A percentile compares a stretch with the other conserved stretches of the same genome.
Evolutionary conservation across 2,329 filamentous ascomycete genomes (phyloP).

Genomic region (Ascochyta viciae-villosae): DNA sequence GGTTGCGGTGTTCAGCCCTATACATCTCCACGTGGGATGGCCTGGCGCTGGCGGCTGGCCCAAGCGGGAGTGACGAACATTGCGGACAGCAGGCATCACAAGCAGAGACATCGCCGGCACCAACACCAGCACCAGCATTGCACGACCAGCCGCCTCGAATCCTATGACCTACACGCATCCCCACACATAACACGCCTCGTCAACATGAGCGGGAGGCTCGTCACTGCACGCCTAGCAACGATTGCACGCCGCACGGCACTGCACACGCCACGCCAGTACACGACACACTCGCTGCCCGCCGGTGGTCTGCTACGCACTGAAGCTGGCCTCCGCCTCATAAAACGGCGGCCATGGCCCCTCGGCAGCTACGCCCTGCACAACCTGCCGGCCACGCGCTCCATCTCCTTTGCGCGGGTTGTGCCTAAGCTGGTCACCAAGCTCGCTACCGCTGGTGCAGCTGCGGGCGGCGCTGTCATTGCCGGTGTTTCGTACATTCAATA

Average conservation of each 20-base stretch:
- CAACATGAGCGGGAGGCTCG: slow-evolving; percentile 74
- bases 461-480: slow-evolving; percentile 86
- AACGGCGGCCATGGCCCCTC: slow-evolving; percentile 74
- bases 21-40: slow-evolving; percentile 12
- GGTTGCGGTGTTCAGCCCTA: slow-evolving; percentile 8
- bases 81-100: slow-evolving; percentile 6
- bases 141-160: slow-evolving; percentile 4
- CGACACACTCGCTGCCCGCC: slow-evolving; percentile 42
- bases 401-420: slow-evolving; percentile 72
- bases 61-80: slow-evolving; percentile 19
- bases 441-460: slow-evolving; percentile 84
- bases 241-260: slow-evolving; percentile 68
- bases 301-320: slow-evolving; percentile 49
- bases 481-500: slow-evolving; percentile 94
- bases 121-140: not conserved
- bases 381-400: slow-evolving; percentile 67
- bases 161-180: slow-evolving; percentile 27
- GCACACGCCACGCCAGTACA: slow-evolving; percentile 63
- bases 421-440: slow-evolving; percentile 94
- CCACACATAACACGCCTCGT: slow-evolving; percentile 18
- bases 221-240: slow-evolving; percentile 75
- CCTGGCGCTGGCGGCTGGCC: not conserved
- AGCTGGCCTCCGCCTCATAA: slow-evolving; percentile 44
- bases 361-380: slow-evolving; percentile 85
- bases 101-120: not conserved